Base-by-base conservation (phyloP, 257 asterid species). In the Lavandula angustifolia region DNA sequence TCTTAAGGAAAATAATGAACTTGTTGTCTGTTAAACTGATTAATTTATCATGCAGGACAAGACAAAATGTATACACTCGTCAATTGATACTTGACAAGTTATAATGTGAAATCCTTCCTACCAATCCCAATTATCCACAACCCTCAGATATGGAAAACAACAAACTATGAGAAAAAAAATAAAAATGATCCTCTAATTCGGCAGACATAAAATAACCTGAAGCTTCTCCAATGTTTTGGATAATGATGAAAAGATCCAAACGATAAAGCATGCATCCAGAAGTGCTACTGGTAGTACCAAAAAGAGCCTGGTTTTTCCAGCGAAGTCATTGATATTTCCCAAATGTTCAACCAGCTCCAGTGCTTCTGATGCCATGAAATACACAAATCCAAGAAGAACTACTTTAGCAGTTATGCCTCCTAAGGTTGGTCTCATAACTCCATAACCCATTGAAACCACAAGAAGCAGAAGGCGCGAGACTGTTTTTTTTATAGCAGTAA, bases 401-500 rank as follows among this genome's bases (percentile, higher is more conserved):
- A 94, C 84, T 74, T 83, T 94, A 8, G 86, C 69, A 16, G 86
- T 81, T 67, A 94, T 75, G 61, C 92, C 91, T 37, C 95, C 99
- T 5, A 94, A 75, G 35, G 97, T 90, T 42, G 99, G 99, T 70
- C 92, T 82, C 84, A 87, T 85, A 61, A 94, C 89, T 67, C 99
- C 99, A 72, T 81, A 94, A 59, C 99, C 99, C 96, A 94, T 90
- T 14, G 99, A 83, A 74, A 94, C 99, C 75, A 90, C 97, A 51
- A 94, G 83, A 67, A 94, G 88, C 76, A 94, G 96, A 46, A 94
- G 87, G 27, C 99, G 88, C 38, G 99, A 90, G 12, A 94, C 87
- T 4, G 99, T 94, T 79, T 90, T 94, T 84, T 94, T 94, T 68
- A 82, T 75, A 33, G 97, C 99, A 77, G 87, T 89, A 68, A 79